These are phyloP conservation scores for Neocatenulostroma microsporum DNA, from an alignment of 2,329 filamentous ascomycete species.

Conservation along the genomic window DNA sequence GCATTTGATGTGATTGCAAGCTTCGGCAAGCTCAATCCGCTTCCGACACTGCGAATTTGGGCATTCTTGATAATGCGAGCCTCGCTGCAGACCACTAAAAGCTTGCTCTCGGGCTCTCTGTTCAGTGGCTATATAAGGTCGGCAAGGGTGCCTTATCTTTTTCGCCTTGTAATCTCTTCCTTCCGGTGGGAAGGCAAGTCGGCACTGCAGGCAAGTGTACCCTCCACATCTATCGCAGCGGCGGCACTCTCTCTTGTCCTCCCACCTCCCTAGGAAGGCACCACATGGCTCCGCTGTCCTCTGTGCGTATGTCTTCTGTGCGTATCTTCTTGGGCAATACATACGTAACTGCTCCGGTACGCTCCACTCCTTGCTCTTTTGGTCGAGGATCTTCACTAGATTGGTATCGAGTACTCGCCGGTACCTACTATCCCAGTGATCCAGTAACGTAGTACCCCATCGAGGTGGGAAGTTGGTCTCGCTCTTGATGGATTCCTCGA, in stretches of 20 bases:
- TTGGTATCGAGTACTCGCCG: constrained; percentile 4
- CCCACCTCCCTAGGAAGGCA: too few relatives aligned
- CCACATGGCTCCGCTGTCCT: too few relatives aligned
- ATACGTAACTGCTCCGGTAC: neutral
- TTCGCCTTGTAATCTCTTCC: too few relatives aligned
- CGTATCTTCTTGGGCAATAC: too few relatives aligned
- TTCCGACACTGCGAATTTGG: constrained; percentile 9
- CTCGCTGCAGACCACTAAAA: constrained; percentile 8
- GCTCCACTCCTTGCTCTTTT: constrained; percentile 10
- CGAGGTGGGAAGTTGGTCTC: constrained; percentile 5
- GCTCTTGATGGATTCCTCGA: neutral
- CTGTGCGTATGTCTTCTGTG: too few relatives aligned
- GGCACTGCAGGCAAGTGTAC: too few relatives aligned
- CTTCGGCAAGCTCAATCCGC: constrained; percentile 10
- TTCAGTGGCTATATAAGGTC: too few relatives aligned
- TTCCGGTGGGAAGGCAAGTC: too few relatives aligned
- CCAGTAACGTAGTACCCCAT: constrained; percentile 10
- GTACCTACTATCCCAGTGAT: constrained; percentile 5
- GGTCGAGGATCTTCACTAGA: constrained; percentile 4
- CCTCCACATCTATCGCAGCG: too few relatives aligned
- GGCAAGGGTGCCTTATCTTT: too few relatives aligned
- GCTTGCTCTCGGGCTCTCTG: too few relatives aligned
- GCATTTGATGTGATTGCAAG: constrained; percentile 15
- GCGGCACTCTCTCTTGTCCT: too few relatives aligned
- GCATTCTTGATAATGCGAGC: constrained; percentile 14